Base-by-base conservation (phyloP, 306 rosid genomes). In the Vigna trinervia region DNA sequence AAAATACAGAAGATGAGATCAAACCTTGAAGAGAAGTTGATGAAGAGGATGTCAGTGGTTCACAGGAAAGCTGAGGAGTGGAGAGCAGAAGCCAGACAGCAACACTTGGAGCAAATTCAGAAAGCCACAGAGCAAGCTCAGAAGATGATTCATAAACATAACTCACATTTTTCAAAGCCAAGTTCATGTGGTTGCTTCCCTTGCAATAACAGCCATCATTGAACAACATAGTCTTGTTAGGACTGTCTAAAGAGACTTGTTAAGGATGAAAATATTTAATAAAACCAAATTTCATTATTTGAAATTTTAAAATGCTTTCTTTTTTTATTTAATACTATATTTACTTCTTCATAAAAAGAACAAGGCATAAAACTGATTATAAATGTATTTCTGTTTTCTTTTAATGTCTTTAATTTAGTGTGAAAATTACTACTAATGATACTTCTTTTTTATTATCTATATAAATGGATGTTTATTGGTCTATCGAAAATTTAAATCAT, bases 1-100 rank as follows among this genome's bases (percentile, higher is more conserved):
- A 96, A 91, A 74, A 85, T 96, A 82, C 94, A 96, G 73, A 93
- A 88, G 87, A 96, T 96, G 99, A 89, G 86, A 82, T 88, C 99
- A 80, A 88, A 93, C 79, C 76, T 96, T 41, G 99, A 96, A 82
- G 98, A 93, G 64, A 96, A 96, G 81, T 68, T 93, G 90, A 96
- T 93, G 99, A 96, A 86, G 91, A 96, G 86, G 74, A 86, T 91
- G 96, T 74, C 88, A 54, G 26, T 87, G 45, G 99, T 93, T 68
- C 91, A 90, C 61, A 86, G 97, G 83, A 96, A 93, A 85, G 97
- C 98, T 2, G 96, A 92, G 77, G 99, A 96, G 62, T 80, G 88
- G 94, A 89, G 94, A 71, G 91, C 62, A 80, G 76, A 83, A 47
- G 99, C 98, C 0, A 82, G 86, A 81, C 86, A 89, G 26, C 93